Percentiles rank a stretch among this genome's conserved stretches.
These are phyloP conservation scores for Fusarium sp. DNA, from an alignment of 2,329 filamentous ascomycete species.

Conservation along the genomic window DNA sequence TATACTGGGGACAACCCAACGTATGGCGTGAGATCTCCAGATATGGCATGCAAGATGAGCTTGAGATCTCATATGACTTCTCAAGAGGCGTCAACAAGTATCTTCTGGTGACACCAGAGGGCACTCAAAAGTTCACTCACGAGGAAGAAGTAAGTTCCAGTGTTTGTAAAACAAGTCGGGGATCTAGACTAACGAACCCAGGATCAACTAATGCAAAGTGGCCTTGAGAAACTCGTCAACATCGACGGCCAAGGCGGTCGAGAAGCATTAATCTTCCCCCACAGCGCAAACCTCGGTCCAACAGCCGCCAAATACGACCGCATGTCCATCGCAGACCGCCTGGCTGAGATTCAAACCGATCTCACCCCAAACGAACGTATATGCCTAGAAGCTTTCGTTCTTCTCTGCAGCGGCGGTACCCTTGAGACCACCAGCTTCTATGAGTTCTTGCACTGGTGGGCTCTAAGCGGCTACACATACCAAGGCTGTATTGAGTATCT, in stretches of 20 bases:
- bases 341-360: constrained; percentile 51
- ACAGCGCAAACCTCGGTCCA: constrained; percentile 48
- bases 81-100: constrained; percentile 55
- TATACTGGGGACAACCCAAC: constrained; percentile 56
- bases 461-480: constrained; percentile 53
- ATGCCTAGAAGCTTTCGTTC: constrained; percentile 52
- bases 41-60: constrained; percentile 55
- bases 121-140: constrained; percentile 50
- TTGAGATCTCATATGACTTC: constrained; percentile 54
- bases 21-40: constrained; percentile 56
- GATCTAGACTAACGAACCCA: background rate
- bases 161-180: fast-evolving
- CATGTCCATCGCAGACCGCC: constrained; percentile 54
- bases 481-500: constrained; percentile 51
- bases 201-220: constrained; percentile 46
- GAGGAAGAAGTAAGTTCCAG: constrained; percentile 50
- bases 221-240: constrained; percentile 55
- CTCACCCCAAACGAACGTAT: constrained; percentile 54
- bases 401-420: constrained; percentile 55
- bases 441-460: constrained; percentile 61
- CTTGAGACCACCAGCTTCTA: constrained; percentile 56
- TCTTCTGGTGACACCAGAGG: constrained; percentile 46
- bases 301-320: constrained; percentile 50
- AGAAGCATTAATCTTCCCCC: constrained; percentile 53
- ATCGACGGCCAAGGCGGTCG: constrained; percentile 52